phyloP scores from a whole-genome alignment of 2,329 filamentous ascomycete genomes.

The Sphaerulina populicola region DNA sequence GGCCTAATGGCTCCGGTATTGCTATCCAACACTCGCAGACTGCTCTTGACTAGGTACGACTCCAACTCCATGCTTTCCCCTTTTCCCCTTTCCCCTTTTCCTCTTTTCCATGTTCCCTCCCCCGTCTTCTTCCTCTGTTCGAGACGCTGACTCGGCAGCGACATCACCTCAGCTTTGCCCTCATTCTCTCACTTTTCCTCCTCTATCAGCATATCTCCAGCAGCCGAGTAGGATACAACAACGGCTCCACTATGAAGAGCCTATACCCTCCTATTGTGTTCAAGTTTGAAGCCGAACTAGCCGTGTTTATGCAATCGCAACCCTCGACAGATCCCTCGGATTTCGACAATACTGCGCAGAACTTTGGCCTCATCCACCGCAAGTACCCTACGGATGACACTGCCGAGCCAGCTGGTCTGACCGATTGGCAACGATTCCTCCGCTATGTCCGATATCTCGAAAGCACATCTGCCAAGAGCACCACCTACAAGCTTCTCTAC shows the following conservation, averaged over 20 bases:
- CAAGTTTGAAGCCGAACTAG: constrained; percentile 35
- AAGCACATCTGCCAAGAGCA: constrained; percentile 36
- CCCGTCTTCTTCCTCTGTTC: too few relatives aligned
- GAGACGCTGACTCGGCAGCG: too few relatives aligned
- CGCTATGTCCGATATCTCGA: constrained; percentile 50
- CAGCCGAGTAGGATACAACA: neutral
- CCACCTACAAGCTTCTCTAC: constrained; percentile 58
- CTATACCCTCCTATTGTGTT: constrained; percentile 4
- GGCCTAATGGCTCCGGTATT: too few relatives aligned
- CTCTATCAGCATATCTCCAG: too few relatives aligned
- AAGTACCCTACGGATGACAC: constrained; percentile 31
- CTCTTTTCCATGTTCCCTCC: too few relatives aligned
- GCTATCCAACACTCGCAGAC: too few relatives aligned
- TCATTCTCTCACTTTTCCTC: too few relatives aligned
- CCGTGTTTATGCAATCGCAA: constrained; percentile 47
- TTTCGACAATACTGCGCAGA: constrained; percentile 41
- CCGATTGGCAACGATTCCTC: constrained; percentile 58
- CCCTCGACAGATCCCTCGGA: constrained; percentile 38
- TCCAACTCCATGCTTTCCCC: too few relatives aligned
- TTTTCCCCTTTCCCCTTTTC: too few relatives aligned
- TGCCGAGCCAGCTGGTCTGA: constrained; percentile 30
- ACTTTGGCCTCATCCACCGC: constrained; percentile 44
- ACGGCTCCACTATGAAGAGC: constrained; percentile 12
- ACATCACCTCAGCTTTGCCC: too few relatives aligned
- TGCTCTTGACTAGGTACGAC: too few relatives aligned